phyloP scores from a whole-genome alignment of 805 yeast species.

The Cyberlindnera xylosilytica region DNA sequence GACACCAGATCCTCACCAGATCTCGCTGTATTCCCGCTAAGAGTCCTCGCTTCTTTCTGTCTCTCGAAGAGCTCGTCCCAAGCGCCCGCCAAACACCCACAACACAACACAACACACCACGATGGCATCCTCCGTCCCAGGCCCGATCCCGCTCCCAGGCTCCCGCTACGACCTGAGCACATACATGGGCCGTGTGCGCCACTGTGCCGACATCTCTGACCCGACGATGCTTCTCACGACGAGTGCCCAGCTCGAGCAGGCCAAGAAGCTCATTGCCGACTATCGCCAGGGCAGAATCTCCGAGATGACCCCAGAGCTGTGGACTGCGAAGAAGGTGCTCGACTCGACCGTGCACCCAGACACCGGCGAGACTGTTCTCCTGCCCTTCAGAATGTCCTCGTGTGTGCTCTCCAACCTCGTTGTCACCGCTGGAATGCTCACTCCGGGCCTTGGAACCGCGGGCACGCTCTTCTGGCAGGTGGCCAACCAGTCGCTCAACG shows the following conservation, averaged over 20 bases:
- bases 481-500: constrained; percentile 94
- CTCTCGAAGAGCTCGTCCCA: too few species aligned
- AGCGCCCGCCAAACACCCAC: too few species aligned
- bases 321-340: constrained; percentile 83
- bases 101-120: background rate
- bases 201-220: constrained; percentile 89
- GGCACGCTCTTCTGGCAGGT: constrained; percentile 98
- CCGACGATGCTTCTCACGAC: constrained; percentile 86
- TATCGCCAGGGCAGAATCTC: constrained; percentile 67
- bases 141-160: constrained; percentile 74
- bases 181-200: constrained; percentile 92
- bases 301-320: constrained; percentile 72
- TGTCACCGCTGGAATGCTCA: constrained; percentile 96
- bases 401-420: constrained; percentile 91
- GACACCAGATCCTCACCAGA: too few species aligned
- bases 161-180: constrained; percentile 78
- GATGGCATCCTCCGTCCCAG: constrained; percentile 90
- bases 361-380: constrained; percentile 85
- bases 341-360: constrained; percentile 97
- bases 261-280: constrained; percentile 65
- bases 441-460: constrained; percentile 84
- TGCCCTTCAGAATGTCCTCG: constrained; percentile 97
- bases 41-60: too few species aligned
- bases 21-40: too few species aligned
- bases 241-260: constrained; percentile 53